These are phyloP conservation scores for Lichtheimia corymbifera DNA, from an alignment of 371 early-diverging fungal genomes.

Conservation along the genomic window DNA sequence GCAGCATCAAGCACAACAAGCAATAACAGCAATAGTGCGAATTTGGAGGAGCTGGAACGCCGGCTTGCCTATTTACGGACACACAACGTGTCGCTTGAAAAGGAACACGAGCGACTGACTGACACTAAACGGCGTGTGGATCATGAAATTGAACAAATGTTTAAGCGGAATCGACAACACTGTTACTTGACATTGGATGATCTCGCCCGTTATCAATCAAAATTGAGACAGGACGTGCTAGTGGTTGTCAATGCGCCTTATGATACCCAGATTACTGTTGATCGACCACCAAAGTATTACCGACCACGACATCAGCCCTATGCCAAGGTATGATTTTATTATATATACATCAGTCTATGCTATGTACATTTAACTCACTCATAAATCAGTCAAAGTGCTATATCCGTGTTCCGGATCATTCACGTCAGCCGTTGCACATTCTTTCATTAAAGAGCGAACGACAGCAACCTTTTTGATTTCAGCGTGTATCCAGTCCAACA, in stretches of 20 bases:
- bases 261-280: slow-evolving; percentile 36
- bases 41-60: slow-evolving; percentile 27
- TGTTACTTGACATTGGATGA: slow-evolving; percentile 45
- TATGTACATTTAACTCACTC: not conserved
- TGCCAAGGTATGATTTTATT: not conserved
- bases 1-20: slow-evolving; percentile 12
- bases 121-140: slow-evolving; percentile 29
- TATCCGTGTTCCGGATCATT: slow-evolving; percentile 34
- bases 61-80: slow-evolving; percentile 25
- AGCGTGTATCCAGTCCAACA: not conserved
- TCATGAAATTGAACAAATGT: slow-evolving; percentile 31
- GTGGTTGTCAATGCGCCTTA: slow-evolving; percentile 43
- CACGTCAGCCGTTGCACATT: slow-evolving; percentile 28
- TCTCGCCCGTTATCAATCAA: slow-evolving; percentile 28
- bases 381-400: slow-evolving; percentile 22
- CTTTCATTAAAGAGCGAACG: slow-evolving; percentile 14
- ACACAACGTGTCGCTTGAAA: slow-evolving; percentile 32
- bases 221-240: slow-evolving; percentile 25
- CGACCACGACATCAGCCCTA: slow-evolving; percentile 1
- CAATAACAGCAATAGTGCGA: not conserved
- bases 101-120: slow-evolving; percentile 25
- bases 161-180: slow-evolving; percentile 27
- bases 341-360: too few species aligned
- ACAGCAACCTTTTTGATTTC: too few species aligned
- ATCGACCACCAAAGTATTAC: slow-evolving; percentile 16